These are phyloP conservation scores for Geranium incanum DNA, from an alignment of 441 rosid species.

Conservation along the genomic window DNA sequence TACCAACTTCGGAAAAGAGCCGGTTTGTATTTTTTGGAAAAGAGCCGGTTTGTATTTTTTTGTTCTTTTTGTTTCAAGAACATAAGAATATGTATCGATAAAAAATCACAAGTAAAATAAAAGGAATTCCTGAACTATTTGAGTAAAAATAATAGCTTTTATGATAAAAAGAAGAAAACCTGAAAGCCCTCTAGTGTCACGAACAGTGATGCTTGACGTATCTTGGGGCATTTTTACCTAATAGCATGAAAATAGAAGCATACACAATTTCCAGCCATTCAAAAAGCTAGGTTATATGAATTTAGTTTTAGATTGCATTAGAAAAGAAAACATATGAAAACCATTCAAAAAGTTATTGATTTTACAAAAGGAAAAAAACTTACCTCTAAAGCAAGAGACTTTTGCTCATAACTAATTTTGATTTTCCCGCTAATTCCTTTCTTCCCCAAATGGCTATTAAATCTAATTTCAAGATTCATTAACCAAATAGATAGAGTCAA, in stretches of 20 bases:
- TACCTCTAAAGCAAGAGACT: slow-evolving; percentile 78
- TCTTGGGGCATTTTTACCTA: slow-evolving; percentile 99
- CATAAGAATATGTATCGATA: slow-evolving; percentile 8
- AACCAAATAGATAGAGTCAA: slow-evolving; percentile 8
- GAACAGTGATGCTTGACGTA: slow-evolving; percentile 62
- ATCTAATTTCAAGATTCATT: slow-evolving; percentile 38
- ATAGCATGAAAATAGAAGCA: slow-evolving; percentile 15
- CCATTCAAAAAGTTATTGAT: background rate
- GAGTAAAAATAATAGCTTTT: background rate
- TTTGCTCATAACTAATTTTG: slow-evolving; percentile 60
- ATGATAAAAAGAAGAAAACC: slow-evolving; percentile 36
- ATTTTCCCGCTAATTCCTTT: slow-evolving; percentile 89
- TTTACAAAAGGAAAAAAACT: slow-evolving; percentile 9
- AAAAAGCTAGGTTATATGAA: background rate
- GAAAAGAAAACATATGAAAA: background rate
- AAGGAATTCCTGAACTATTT: background rate
- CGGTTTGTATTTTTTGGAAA: background rate
- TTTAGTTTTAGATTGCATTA: background rate
- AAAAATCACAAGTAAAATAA: slow-evolving; percentile 1
- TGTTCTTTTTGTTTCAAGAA: background rate
- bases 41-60: background rate
- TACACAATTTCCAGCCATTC: background rate
- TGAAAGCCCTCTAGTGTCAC: slow-evolving; percentile 93
- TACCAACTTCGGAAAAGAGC: background rate
- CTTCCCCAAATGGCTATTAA: slow-evolving; percentile 73